phyloP scores from a whole-genome alignment of 768 basidiomycete genomes.

The Macrolepiota dolichaula region DNA sequence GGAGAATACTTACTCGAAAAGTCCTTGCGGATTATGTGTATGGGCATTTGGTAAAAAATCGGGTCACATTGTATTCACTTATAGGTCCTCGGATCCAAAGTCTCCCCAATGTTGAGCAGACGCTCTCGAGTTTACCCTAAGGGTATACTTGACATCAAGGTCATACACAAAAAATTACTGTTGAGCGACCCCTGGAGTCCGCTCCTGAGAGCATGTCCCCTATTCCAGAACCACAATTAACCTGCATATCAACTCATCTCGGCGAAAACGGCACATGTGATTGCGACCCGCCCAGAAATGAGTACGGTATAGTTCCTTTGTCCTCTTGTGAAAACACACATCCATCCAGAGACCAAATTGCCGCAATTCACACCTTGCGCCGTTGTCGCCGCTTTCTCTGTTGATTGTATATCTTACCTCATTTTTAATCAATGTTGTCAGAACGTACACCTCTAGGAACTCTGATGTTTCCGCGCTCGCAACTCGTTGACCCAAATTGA shows the following conservation, averaged over 20 bases:
- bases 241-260: neutral
- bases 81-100: neutral
- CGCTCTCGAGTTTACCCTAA: neutral
- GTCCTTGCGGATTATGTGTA: neutral
- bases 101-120: neutral
- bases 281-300: neutral
- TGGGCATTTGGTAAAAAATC: neutral
- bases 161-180: neutral
- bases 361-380: neutral
- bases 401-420: neutral
- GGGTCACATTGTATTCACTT: neutral
- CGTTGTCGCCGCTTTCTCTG: neutral
- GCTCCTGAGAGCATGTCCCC: neutral
- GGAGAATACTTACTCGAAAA: neutral
- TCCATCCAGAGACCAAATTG: no score
- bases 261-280: neutral
- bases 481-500: no score
- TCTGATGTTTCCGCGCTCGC: no score
- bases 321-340: neutral
- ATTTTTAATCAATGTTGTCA: no score
- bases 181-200: neutral
- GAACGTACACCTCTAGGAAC: no score
- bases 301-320: neutral
- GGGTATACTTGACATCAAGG: neutral
- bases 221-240: neutral